Base-by-base conservation (phyloP, 139 green algal genomes). In the Chlamydomonas eustigma region DNA sequence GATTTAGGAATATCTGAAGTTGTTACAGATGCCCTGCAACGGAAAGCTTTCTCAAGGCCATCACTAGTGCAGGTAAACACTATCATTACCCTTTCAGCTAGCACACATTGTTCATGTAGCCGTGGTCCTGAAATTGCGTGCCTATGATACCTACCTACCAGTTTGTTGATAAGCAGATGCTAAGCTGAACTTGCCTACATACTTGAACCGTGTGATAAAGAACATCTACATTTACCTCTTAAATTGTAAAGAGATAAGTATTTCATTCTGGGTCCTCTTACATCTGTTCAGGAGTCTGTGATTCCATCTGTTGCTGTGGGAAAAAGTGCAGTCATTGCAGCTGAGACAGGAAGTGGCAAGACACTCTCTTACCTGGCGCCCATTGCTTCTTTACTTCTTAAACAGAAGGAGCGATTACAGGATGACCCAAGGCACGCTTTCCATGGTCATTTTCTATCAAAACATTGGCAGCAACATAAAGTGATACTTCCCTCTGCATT, bases 351-450 rank as follows among this genome's bases (percentile, higher is more conserved):
- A 71, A 98, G 93, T 72, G 96, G 96, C 76, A 99, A 99, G 78
- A 99, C 95, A 2, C 82, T 98, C 0, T 86, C 92, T 1, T 99
- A 98, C 86, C 78, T 98, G 5, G 84, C 80, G 0, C 95, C 95
- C 3, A 71, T 99, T 1, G 77, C 92, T 0, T 66, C 79, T n/a
- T 67, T 77, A 34, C 71, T 92, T 52, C 64, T 93, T 25, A 52
- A 78, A 77, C 52, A 64, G 50, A 67, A 50, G n/a, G 3, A 51
- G 50, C 24, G 51, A 25, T n/a, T 63, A 44, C 1, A 65, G 58
- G 32, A 70, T 39, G 50, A 76, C 28, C 52, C 63, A 37, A 74
- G 72, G 70, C 34, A 58, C 12, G 44, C n/a, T n/a, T n/a, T n/a
- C n/a, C n/a, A n/a, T n/a, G n/a, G n/a, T n/a, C n/a, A n/a, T 63